Evolutionary conservation across 129 eudicot species (phyloP).

Genomic region (Artemisia tridentata): DNA sequence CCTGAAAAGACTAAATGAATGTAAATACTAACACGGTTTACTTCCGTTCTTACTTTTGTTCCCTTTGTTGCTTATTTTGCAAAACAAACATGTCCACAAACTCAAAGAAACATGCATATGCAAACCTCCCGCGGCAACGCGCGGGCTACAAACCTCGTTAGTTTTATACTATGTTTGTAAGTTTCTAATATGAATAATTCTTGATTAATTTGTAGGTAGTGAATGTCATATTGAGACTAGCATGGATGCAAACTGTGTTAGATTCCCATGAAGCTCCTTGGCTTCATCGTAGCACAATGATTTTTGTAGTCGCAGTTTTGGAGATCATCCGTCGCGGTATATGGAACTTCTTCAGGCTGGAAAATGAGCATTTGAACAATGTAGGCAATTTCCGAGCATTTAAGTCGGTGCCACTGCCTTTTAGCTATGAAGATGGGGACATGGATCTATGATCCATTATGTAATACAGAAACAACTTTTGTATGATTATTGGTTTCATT

Average conservation of each 20-base stretch:
- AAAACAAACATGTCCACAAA: too few species aligned
- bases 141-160: too few species aligned
- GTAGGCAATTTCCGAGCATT: conserved; percentile 80
- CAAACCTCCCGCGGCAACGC: too few species aligned
- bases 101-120: too few species aligned
- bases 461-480: background rate
- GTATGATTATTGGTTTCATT: background rate
- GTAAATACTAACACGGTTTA: too few species aligned
- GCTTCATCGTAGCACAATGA: conserved; percentile 26
- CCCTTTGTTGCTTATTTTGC: too few species aligned
- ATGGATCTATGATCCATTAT: conserved; percentile 36
- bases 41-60: too few species aligned
- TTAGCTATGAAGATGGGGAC: conserved; percentile 56
- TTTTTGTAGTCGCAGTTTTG: conserved; percentile 27
- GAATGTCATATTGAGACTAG: conserved; percentile 39
- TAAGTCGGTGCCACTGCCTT: conserved; percentile 81
- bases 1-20: too few species aligned
- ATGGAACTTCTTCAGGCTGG: conserved; percentile 54
- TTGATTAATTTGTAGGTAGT: conserved; percentile 27
- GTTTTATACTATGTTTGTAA: background rate
- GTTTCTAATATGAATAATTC: background rate
- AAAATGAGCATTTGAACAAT: conserved; percentile 80
- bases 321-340: conserved; percentile 41
- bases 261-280: conserved; percentile 30
- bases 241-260: conserved; percentile 44